Evolutionary conservation across 2,329 filamentous ascomycete species (phyloP).

Genomic region (Chalaropsis thielavioides): DNA sequence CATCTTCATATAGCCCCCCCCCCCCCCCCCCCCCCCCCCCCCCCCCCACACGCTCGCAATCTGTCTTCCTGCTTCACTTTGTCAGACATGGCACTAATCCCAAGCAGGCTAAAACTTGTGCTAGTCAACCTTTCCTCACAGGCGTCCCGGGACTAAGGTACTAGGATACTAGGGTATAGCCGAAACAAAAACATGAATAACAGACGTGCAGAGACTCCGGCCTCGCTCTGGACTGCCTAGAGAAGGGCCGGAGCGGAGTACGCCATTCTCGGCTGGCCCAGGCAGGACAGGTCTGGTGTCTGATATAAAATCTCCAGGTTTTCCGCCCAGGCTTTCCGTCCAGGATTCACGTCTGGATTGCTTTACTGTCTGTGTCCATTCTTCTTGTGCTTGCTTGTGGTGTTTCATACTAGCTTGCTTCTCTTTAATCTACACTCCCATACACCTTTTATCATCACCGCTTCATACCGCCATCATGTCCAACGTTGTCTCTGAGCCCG

Average conservation of each 20-base stretch:
- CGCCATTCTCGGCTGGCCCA: neutral
- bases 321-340: neutral
- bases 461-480: slow-evolving; percentile 44
- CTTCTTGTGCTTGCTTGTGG: neutral
- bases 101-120: slow-evolving; percentile 2
- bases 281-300: neutral
- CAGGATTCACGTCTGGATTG: too few species aligned
- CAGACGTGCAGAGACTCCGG: slow-evolving; percentile 6
- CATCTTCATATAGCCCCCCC: neutral
- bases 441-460: neutral
- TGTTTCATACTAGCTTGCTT: neutral
- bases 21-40: neutral
- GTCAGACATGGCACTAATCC: neutral
- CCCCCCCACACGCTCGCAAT: neutral
- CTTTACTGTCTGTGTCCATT: neutral
- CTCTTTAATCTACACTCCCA: neutral
- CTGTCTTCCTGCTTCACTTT: neutral
- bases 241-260: neutral
- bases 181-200: neutral
- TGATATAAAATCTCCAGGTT: slow-evolving; percentile 10
- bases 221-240: slow-evolving; percentile 4
- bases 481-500: slow-evolving; percentile 74
- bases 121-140: neutral
- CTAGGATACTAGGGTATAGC: neutral
- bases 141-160: neutral